phyloP scores from a whole-genome alignment of 257 asterid genomes.

The Coffea eugenioides region DNA sequence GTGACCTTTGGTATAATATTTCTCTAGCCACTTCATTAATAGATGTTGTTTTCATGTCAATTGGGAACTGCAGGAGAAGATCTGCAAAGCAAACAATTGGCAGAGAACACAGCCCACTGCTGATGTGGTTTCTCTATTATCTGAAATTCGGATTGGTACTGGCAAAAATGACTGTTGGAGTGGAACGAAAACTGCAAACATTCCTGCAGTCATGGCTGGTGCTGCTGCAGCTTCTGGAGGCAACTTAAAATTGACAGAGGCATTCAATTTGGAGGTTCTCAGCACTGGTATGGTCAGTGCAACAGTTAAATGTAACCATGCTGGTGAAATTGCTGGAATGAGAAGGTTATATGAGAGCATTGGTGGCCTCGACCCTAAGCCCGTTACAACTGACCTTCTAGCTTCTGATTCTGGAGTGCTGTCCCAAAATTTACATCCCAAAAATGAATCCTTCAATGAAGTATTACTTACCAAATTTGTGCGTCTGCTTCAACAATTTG shows the following conservation, averaged over 20 bases:
- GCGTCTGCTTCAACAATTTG: slow-evolving; percentile 81
- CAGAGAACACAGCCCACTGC: slow-evolving; percentile 89
- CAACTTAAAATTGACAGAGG: slow-evolving; percentile 80
- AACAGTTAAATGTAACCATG: slow-evolving; percentile 89
- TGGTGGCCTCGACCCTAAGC: slow-evolving; percentile 53
- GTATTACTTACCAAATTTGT: slow-evolving; percentile 72
- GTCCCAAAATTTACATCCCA: slow-evolving; percentile 48
- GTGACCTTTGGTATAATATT: background rate
- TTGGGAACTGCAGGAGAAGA: slow-evolving; percentile 63
- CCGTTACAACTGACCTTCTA: slow-evolving; percentile 47
- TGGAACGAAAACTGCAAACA: slow-evolving; percentile 80
- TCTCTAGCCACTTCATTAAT: background rate
- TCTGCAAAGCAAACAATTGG: slow-evolving; percentile 90
- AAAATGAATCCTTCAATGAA: slow-evolving; percentile 69
- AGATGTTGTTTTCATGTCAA: slow-evolving; percentile 6
- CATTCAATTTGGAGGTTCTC: slow-evolving; percentile 93
- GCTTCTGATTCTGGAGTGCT: slow-evolving; percentile 33
- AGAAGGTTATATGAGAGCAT: slow-evolving; percentile 86
- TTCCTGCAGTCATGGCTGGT: slow-evolving; percentile 85
- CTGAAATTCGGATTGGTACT: slow-evolving; percentile 95
- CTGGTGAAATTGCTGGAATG: slow-evolving; percentile 99
- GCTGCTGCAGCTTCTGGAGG: slow-evolving; percentile 99
- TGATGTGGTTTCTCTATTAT: slow-evolving; percentile 93
- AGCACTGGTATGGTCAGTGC: slow-evolving; percentile 98
- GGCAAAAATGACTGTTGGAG: slow-evolving; percentile 96